phyloP scores from a whole-genome alignment of 164 flowering plant genomes.

The Chloranthus sessilifolius region DNA sequence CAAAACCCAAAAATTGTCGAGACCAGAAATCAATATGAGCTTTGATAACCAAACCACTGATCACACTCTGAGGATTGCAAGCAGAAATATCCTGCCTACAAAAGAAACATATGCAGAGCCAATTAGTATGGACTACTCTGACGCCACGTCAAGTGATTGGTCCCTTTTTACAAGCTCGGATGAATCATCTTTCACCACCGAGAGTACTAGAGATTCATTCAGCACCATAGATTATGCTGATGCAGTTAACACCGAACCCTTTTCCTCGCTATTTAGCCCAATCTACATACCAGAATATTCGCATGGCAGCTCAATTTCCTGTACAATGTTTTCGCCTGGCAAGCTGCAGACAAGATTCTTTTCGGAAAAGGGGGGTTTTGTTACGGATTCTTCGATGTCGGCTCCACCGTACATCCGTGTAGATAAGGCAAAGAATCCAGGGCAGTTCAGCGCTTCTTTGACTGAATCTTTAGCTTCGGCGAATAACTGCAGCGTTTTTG shows the following conservation, averaged over 20 bases:
- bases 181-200: slow-evolving; percentile 85
- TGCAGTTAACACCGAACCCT: slow-evolving; percentile 32
- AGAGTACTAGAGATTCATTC: slow-evolving; percentile 78
- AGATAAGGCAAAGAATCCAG: slow-evolving; percentile 16
- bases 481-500: slow-evolving; percentile 22
- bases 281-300: slow-evolving; percentile 32
- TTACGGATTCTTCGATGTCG: slow-evolving; percentile 31
- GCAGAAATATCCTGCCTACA: slow-evolving; percentile 18
- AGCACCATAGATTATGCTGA: slow-evolving; percentile 62
- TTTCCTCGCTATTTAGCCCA: slow-evolving; percentile 46
- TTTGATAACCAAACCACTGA: slow-evolving; percentile 8
- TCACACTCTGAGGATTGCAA: slow-evolving; percentile 16
- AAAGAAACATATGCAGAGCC: slow-evolving; percentile 25
- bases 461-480: slow-evolving; percentile 12
- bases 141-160: slow-evolving; percentile 78
- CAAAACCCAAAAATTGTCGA: slow-evolving; percentile 29
- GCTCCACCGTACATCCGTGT: slow-evolving; percentile 20
- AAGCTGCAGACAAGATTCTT: slow-evolving; percentile 38
- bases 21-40: slow-evolving; percentile 14
- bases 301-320: slow-evolving; percentile 36
- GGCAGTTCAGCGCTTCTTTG: slow-evolving; percentile 20
- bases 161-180: slow-evolving; percentile 85
- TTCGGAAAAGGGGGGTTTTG: slow-evolving; percentile 36
- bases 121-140: slow-evolving; percentile 42
- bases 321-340: slow-evolving; percentile 34